Evolutionary conservation across 1,284 basidiomycete species (phyloP).

Genomic region (Tremellales sp.): DNA sequence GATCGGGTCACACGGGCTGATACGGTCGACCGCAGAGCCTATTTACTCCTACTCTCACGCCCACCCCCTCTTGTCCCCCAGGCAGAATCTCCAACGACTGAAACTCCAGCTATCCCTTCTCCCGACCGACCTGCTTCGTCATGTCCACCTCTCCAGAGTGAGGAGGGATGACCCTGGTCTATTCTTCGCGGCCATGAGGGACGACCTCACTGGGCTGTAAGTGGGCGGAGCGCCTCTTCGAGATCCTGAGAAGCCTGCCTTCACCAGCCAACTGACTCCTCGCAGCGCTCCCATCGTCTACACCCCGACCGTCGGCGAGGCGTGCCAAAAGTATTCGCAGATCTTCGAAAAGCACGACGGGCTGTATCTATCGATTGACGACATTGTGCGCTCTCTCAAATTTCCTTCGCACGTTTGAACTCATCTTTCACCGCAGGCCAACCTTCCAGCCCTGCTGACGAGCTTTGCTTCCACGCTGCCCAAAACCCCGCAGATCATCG

Average conservation of each 20-base stretch:
- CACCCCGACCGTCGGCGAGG: conserved; percentile 88
- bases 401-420: not conserved
- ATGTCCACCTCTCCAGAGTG: conserved; percentile 39
- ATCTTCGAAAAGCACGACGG: conserved; percentile 75
- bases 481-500: conserved; percentile 71
- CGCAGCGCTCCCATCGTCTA: conserved; percentile 70
- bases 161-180: conserved; percentile 39
- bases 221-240: conserved; percentile 8
- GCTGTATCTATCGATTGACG: conserved; percentile 72
- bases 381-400: conserved; percentile 57
- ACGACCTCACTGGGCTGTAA: conserved; percentile 41
- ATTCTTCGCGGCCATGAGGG: conserved; percentile 40
- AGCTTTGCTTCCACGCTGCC: conserved; percentile 53
- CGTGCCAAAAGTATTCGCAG: conserved; percentile 76
- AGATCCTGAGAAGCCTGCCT: not conserved
- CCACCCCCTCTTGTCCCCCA: conserved; percentile 17
- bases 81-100: conserved; percentile 42
- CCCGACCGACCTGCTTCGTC: conserved; percentile 40
- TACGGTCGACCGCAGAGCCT: too few relatives aligned
- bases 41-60: conserved; percentile 7
- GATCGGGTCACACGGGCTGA: too few relatives aligned
- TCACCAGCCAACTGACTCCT: not conserved
- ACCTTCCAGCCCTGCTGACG: conserved; percentile 43
- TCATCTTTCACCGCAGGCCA: conserved; percentile 17
- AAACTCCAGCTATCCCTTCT: conserved; percentile 35